Conservation (phyloP, 2,329 filamentous ascomycete species). For the Hymenoscyphus scutula region DNA sequence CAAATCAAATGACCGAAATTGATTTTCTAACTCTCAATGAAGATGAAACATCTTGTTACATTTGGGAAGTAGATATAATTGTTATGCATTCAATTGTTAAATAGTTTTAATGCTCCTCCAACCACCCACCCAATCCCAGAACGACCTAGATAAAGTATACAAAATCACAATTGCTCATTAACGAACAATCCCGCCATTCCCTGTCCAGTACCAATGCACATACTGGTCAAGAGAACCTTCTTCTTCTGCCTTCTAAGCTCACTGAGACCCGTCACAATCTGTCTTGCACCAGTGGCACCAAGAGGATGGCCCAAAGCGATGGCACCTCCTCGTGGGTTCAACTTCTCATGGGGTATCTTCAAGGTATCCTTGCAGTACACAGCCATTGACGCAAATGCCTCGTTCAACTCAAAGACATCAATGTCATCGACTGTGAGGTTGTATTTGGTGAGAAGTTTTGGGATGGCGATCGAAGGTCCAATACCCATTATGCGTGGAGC, state of each 20-base stretch:
- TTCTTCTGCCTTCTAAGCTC: slow-evolving; percentile 82
- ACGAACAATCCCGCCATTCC: slow-evolving; percentile 67
- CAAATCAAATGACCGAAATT: not conserved
- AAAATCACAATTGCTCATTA: slow-evolving; percentile 48
- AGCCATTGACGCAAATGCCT: slow-evolving; percentile 97
- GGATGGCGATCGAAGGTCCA: slow-evolving; percentile 69
- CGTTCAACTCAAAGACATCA: slow-evolving; percentile 92
- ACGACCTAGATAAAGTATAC: not conserved
- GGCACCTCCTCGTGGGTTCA: slow-evolving; percentile 79
- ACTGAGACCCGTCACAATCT: slow-evolving; percentile 86
- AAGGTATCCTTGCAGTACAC: slow-evolving; percentile 83
- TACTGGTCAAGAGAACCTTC: slow-evolving; percentile 88
- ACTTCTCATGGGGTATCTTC: slow-evolving; percentile 68
- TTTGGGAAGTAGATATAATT: not conserved
- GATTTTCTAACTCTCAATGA: not conserved
- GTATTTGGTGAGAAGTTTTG: slow-evolving; percentile 81
- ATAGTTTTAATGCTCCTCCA: not conserved
- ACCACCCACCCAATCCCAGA: not conserved
- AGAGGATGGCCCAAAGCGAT: slow-evolving; percentile 82
- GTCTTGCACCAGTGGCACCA: slow-evolving; percentile 73
- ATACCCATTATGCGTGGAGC: slow-evolving; percentile 97
- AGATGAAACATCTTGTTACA: no score
- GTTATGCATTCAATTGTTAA: not conserved
- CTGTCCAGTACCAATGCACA: slow-evolving; percentile 75
- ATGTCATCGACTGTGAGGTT: slow-evolving; percentile 76